Base-by-base conservation (phyloP, 2,329 filamentous ascomycete species). In the Epichloe sylvatica region DNA sequence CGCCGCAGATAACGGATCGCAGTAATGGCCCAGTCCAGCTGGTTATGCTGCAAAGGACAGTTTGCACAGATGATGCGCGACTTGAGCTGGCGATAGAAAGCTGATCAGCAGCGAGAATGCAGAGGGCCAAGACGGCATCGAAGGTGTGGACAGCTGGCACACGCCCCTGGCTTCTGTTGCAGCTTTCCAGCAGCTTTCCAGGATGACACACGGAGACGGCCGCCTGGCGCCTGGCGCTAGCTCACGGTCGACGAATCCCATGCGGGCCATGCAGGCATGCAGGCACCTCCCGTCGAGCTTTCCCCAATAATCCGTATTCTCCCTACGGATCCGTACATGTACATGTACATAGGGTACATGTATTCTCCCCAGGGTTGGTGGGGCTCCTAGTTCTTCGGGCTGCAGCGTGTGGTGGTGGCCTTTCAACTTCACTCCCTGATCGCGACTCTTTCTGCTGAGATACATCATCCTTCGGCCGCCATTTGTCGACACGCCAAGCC, bases 31-130 rank as follows among this genome's bases (percentile, higher is more conserved):
- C 49, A 41, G 45, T 25, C 41, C 41, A 42, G 45, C 49, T 51
- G 45, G 45, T 25, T 35, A 36, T 40, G 49, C 40, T 37, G 45
- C 17, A 23, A 17, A 45, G 45, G 35, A 45, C 40, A 51, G 35
- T 21, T 51, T 48, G 35, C 25, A 39, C 33, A n/a, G 15, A 19
- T 11, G 23, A 35, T 17, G 45, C 45, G 21, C 37, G n/a, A 33
- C 42, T 38, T 25, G 36, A 37, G 30, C 25, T 15, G 15, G 33
- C 39, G 45, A 37, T 4, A 30, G 36, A 9, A n/a, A 9, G 17
- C 37, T 13, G n/a, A 12, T 11, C 15, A 17, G 15, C 13, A n/a
- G 37, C 37, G 17, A 13, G 38, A 6, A 19, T 37, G 15, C 2
- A 38, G n/a, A 15, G 21, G 25, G 34, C 23, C n/a, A 12, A 37